Conservation (phyloP, 345 rosid species). For the Bruguiera sexangula region DNA sequence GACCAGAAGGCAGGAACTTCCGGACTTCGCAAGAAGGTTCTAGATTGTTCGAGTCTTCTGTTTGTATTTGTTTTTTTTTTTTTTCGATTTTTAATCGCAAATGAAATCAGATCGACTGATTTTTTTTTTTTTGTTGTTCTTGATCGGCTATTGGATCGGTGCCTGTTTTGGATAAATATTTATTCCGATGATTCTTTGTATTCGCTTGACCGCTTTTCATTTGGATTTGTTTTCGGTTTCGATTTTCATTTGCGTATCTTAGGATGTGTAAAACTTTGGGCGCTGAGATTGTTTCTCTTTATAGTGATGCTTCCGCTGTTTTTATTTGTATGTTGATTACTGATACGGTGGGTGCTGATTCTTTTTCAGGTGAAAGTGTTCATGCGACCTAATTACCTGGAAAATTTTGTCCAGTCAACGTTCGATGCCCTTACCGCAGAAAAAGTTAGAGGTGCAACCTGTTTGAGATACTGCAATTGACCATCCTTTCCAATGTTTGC, state of each 20-base stretch:
- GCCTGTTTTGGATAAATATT: too few relatives aligned
- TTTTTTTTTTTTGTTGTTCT: too few relatives aligned
- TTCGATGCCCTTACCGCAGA: slow-evolving; percentile 73
- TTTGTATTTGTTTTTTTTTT: too few relatives aligned
- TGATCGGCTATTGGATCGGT: too few relatives aligned
- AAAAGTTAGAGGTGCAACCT: slow-evolving; percentile 69
- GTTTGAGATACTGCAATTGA: too few relatives aligned
- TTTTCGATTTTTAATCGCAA: background rate
- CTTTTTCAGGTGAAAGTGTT: slow-evolving; percentile 84
- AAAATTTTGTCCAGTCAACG: slow-evolving; percentile 87
- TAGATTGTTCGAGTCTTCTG: too few relatives aligned
- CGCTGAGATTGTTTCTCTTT: background rate
- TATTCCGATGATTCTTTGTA: too few relatives aligned
- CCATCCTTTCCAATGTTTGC: too few relatives aligned
- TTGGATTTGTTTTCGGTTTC: too few relatives aligned
- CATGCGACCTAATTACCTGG: slow-evolving; percentile 71
- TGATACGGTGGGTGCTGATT: background rate
- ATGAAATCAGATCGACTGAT: background rate
- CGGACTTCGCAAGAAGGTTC: slow-evolving; percentile 97
- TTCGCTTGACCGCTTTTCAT: too few relatives aligned
- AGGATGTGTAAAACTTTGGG: too few relatives aligned
- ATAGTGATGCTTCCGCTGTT: background rate
- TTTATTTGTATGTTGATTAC: background rate
- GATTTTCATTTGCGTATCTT: background rate
- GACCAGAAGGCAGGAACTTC: slow-evolving; percentile 99